Percentiles rank a stretch among this genome's conserved stretches.
Conservation (phyloP, 2,329 filamentous ascomycete species). For the Escovopsis sp. region DNA sequence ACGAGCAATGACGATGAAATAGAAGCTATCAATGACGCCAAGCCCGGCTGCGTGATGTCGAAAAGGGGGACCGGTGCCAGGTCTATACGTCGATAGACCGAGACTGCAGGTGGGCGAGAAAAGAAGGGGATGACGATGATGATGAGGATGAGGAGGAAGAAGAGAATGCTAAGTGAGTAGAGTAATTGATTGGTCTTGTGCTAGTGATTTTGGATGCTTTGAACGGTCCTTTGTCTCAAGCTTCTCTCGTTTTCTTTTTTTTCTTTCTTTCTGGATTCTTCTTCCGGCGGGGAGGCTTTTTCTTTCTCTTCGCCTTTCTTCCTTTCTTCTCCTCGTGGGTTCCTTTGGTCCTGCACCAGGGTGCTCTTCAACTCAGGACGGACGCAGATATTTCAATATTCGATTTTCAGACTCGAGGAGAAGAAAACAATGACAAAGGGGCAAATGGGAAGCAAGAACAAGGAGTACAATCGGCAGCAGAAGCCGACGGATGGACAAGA, state of each 20-base stretch:
- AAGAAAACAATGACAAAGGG: slow-evolving; percentile 18
- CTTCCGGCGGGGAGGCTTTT: too few relatives aligned
- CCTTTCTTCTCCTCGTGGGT: too few relatives aligned
- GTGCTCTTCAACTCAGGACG: slow-evolving; percentile 22
- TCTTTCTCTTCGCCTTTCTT: slow-evolving; percentile 14
- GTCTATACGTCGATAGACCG: slow-evolving; percentile 1
- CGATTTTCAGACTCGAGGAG: slow-evolving; percentile 32
- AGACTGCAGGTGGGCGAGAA: too few relatives aligned
- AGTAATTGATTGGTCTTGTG: slow-evolving; percentile 10
- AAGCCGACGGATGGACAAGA: slow-evolving; percentile 19
- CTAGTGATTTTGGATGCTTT: slow-evolving; percentile 5
- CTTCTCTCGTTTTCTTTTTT: too few relatives aligned
- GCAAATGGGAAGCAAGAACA: slow-evolving; percentile 20
- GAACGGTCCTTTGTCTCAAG: neutral
- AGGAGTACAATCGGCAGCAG: slow-evolving; percentile 24
- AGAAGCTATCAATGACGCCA: slow-evolving; percentile 7
- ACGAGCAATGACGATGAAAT: slow-evolving; percentile 10
- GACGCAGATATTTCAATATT: slow-evolving; percentile 34
- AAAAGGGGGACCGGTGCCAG: too few relatives aligned
- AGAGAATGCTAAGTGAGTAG: slow-evolving; percentile 18
- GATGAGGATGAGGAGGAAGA: too few relatives aligned
- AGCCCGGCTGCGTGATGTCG: too few relatives aligned
- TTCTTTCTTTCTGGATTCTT: too few relatives aligned
- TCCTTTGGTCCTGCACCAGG: slow-evolving; percentile 22
- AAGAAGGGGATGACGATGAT: too few relatives aligned